Evolutionary conservation across 257 asterid species (phyloP), one percentile per base, ranked within the genome.

Genomic region (Ophiorrhiza pumila): DNA sequence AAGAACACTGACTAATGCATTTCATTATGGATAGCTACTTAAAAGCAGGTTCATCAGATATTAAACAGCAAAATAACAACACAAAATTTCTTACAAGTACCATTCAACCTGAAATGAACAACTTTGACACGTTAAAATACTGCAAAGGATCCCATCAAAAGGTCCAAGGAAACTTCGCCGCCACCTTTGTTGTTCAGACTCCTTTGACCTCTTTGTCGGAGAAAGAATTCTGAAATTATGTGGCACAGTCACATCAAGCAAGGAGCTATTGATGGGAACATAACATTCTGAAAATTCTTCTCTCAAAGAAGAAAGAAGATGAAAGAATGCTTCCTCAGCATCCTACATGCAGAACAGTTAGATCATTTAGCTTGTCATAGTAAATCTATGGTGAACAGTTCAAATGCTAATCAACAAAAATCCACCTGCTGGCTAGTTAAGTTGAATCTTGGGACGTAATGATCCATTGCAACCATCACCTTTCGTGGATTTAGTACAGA

Each of bases 81-180:
- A 12, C 31, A 53, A 56, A 43, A 83, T 56, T 76, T 80, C 81
- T 82, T 69, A 81, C 79, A 81, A 83, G 94, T 86, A 81, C 89
- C 89, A 82, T 83, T 91, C 90, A 83, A 94, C 99, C 99, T 91
- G 99, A 88, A 85, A 84, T 73, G 91, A 87, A 79, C 99, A 94
- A 80, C 90, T 91, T 80, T 87, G 89, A 83, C 99, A 94, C 67
- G 81, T 71, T 78, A 94, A 84, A 78, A 71, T 64, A 88, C 97
- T 94, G 83, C 93, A 81, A 50, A 91, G 84, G 69, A 92, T 71
- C 78, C 99, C 97, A 86, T 94, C 86, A 63, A 94, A 91, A 57
- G 99, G 97, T 79, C 92, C 96, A 59, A 91, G 90, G 66, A 86
- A 92, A 82, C 68, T 72, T 42, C 83, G 85, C 45, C 71, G 78